Evolutionary conservation across 306 rosid species (phyloP), one percentile per base, ranked within the genome.

Genomic region (Inga oerstediana): DNA sequence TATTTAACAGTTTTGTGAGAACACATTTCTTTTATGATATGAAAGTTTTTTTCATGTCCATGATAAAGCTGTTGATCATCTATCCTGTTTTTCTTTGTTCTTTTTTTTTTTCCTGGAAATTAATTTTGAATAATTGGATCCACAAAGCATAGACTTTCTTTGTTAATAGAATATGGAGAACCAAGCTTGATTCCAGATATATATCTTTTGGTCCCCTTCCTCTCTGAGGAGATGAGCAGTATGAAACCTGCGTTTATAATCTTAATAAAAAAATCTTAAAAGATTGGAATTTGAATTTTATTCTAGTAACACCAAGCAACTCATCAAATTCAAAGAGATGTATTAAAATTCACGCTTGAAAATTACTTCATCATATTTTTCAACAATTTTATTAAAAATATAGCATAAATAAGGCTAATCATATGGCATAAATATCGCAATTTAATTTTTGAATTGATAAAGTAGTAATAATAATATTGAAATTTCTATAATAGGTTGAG

Each of bases 1-100:
- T 19, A 46, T 74, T 80, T 35, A 8, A 32, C 75, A 32, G 43
- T 79, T 67, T 66, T 43, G 45, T 22, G 13, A 32, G 41, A n/a
- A 51, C 72, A 14, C 37, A 32, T 64, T 15, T 27, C 37, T 64
- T 64, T 30, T 83, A 73, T 52, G 2, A 71, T 70, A 43, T 86
- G 80, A 67, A 77, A 73, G 79, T 39, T 75, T 80, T 75, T 76
- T 72, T 76, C 74, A 80, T 76, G 13, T 82, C 78, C 81, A n/a
- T 81, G 85, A 77, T 44, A 85, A 87, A 88, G 87, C 56, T 65
- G 48, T 81, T 74, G 72, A 72, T 81, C 76, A 81, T 83, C 66
- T 80, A 79, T 81, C 56, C 56, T 49, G 7, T 6, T 54, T 81
- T 72, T 86, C 24, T n/a, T 39, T 12, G 30, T 56, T 0, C 27